Percentiles rank a stretch among this genome's conserved stretches.
phyloP scores from a whole-genome alignment of 345 rosid species.

The Erucastrum elatum region DNA sequence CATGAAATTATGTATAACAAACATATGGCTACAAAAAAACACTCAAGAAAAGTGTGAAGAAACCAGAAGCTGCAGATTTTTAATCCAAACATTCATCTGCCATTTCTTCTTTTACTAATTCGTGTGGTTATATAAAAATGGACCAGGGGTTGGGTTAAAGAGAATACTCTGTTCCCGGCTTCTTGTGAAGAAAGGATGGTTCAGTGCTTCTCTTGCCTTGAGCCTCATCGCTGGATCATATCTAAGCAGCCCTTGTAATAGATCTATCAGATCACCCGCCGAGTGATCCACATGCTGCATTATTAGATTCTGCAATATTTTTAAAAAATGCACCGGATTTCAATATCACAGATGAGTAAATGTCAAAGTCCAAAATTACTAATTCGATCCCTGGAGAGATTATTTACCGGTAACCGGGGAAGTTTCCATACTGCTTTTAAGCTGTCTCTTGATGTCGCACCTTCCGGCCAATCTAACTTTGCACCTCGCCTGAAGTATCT shows the following conservation, averaged over 20 bases:
- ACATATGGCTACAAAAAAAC: neutral
- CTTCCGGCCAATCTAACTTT: conserved; percentile 76
- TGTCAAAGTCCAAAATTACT: neutral
- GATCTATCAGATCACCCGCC: conserved; percentile 77
- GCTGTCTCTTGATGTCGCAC: conserved; percentile 73
- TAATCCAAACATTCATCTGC: conserved; percentile 25
- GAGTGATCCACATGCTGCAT: conserved; percentile 87
- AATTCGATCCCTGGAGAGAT: neutral
- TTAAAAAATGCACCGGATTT: neutral
- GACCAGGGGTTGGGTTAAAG: conserved; percentile 38
- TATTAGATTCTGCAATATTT: conserved; percentile 58
- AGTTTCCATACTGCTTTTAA: conserved; percentile 69
- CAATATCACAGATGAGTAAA: neutral
- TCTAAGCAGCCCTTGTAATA: conserved; percentile 65
- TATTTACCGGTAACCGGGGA: conserved; percentile 61
- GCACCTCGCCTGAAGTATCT: conserved; percentile 66
- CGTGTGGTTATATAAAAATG: conserved; percentile 35
- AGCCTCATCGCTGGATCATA: conserved; percentile 67
- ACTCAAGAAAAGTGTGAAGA: neutral
- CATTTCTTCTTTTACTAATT: conserved; percentile 26
- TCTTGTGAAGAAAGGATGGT: conserved; percentile 74
- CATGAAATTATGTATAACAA: conserved; percentile 14
- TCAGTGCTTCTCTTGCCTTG: conserved; percentile 67
- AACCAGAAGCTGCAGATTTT: conserved; percentile 29
- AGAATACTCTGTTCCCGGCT: conserved; percentile 43